Evolutionary conservation across 495 filamentous ascomycete genomes (phyloP), one percentile per base, ranked within the genome.

Genomic region (Daldinia childiae): DNA sequence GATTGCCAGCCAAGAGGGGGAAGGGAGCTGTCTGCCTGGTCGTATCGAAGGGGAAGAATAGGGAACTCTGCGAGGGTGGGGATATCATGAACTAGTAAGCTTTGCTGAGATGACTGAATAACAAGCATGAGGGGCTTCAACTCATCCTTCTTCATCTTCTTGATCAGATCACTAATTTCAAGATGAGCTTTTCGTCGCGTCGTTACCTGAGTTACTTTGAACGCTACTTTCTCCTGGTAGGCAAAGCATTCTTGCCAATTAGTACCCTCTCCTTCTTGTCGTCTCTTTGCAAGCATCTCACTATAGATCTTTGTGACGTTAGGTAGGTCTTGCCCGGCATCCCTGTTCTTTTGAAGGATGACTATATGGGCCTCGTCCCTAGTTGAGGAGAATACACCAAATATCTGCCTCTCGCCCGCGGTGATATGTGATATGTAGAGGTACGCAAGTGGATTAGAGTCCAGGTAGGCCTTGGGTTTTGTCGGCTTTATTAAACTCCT

Each of bases 1-100:
- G 87, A 86, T 76, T 98, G 95, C 95, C 95, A 99, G 12, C 94
- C 95, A 38, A 99, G 85, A 2, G 94, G 92, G 1, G 95, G 95
- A 12, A 98, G 84, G 60, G 92, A 90, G 81, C 90, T 93, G 71
- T 98, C 96, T 0, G 91, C 87, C 27, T 90, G 83, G 73, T 99
- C 94, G 62, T 91, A 89, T 67, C 90, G 88, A 43, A 99, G 86
- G 1, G 91, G 85, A 32, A 99, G 81, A 17, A 92, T 86, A 3
- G 95, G 96, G 62, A 95, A 93, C 39, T 97, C 94, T 54, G 87
- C 91, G 62, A 99, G 80, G 12, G 91, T 86, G 7, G 96, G 92
- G 56, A 98, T 87, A 61, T 95, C 93, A 63, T 98, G 92, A 17
- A 93, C 85, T 12, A 99, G 81, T 39, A 92, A 84, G 27, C 89